Evolutionary conservation across 768 basidiomycete genomes (phyloP), one percentile per base, ranked within the genome.

Genomic region (Hydnum rufescens): DNA sequence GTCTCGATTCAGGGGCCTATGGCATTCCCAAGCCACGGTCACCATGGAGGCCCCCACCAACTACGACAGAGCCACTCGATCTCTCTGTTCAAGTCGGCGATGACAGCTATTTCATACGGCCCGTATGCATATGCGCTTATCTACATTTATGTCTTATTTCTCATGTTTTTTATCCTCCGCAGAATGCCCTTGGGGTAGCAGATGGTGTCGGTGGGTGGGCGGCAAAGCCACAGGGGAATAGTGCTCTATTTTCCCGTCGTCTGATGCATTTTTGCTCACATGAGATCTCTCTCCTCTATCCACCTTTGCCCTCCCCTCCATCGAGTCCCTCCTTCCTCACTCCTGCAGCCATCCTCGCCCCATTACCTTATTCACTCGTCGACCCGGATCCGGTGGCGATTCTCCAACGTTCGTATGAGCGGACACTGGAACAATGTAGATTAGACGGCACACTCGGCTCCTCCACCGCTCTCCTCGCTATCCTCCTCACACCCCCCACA

Each of bases 151-250:
- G 19, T 6, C 51, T 5, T 52, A 5, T 36, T 52, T 36, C 31
- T 18, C 25, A 39, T 22, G 22, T 39, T 39, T 39, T 22, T 22
- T 39, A 5, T 30, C 13, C 19, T 25, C 26, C 1, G 42, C 60
- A 79, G 53, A 83, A 89, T 61, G 84, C 87, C 4, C 80, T 97
- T 71, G 92, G 92, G 18, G 81, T 97, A 5, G 87, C 90, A 3
- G 92, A 96, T 62, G 92, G 92, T 29, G 92, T 96, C 0, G 92
- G 92, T 0, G 90, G 90, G 0, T 95, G 89, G 90, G 73, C 32
- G 22, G 44, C 39, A 79, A 4, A 65, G 69, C 53, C 60, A 64
- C 32, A 70, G 55, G 83, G 68, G 23, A 67, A 70, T 60, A 66
- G 69, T 0, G 67, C 68, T 1, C 58, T 67, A 47, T 70, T 69